Percentiles rank a stretch among this genome's conserved stretches.
These are phyloP conservation scores for Epichloe glyceriae DNA, from an alignment of 2,329 filamentous ascomycete genomes.

Conservation along the genomic window DNA sequence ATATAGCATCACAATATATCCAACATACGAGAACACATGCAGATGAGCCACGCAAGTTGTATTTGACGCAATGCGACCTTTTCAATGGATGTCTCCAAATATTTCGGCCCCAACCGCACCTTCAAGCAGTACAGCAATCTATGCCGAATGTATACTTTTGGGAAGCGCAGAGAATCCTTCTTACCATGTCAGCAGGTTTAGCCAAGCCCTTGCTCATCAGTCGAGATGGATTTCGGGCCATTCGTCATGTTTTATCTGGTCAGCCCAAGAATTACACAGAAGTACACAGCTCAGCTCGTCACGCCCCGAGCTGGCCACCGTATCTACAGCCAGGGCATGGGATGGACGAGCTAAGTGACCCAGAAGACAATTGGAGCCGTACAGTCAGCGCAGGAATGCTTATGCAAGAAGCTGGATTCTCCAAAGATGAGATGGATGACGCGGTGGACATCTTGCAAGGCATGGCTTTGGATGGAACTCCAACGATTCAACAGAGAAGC, in stretches of 20 bases:
- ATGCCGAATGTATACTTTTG: conserved; percentile 28
- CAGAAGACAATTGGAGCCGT: conserved; percentile 40
- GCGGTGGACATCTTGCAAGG: conserved; percentile 42
- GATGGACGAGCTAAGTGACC: conserved; percentile 40
- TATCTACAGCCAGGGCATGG: conserved; percentile 45
- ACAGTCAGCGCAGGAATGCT: conserved; percentile 38
- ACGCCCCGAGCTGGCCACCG: conserved; percentile 45
- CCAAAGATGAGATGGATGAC: conserved; percentile 30
- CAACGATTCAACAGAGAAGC: conserved; percentile 39
- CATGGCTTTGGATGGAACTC: conserved; percentile 33
- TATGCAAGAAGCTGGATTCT: conserved; percentile 44
- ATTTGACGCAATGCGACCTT: conserved; percentile 16
- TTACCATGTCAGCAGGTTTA: conserved; percentile 37
- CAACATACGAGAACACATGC: conserved; percentile 8
- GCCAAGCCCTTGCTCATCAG: conserved; percentile 37
- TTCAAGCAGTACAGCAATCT: conserved; percentile 12
- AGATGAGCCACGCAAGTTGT: conserved; percentile 10
- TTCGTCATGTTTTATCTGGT: conserved; percentile 39
- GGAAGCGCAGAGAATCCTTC: conserved; percentile 41
- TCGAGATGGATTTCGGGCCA: conserved; percentile 37
- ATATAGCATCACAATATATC: conserved; percentile 16
- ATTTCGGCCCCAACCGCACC: conserved; percentile 14
- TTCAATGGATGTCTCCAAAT: conserved; percentile 18
- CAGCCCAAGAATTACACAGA: conserved; percentile 40
- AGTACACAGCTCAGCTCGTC: conserved; percentile 31